Evolutionary conservation across 768 basidiomycete genomes (phyloP).

Genomic region (Strobilomyces echinocephalus): DNA sequence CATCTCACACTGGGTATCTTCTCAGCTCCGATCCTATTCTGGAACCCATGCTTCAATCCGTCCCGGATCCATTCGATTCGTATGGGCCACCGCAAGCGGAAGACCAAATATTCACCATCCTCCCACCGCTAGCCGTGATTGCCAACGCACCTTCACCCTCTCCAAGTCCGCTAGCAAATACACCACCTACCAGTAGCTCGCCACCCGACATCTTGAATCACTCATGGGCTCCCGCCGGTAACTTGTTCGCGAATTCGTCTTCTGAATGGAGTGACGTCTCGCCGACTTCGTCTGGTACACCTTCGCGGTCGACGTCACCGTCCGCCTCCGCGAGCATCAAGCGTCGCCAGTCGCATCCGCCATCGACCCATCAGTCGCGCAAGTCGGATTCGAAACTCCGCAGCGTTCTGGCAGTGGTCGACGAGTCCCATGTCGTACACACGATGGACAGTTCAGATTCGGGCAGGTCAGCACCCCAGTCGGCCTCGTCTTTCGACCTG

Average conservation of each 20-base stretch:
- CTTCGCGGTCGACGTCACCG: constrained; percentile 52
- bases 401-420: constrained; percentile 66
- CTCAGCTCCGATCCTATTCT: constrained; percentile 79
- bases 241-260: constrained; percentile 45
- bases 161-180: constrained; percentile 53
- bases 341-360: constrained; percentile 53
- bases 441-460: constrained; percentile 23
- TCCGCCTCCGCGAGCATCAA: constrained; percentile 33
- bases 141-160: constrained; percentile 60
- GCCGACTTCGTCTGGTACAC: constrained; percentile 34
- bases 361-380: constrained; percentile 38
- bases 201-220: constrained; percentile 32
- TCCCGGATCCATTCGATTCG: constrained; percentile 91
- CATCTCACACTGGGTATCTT: constrained; percentile 11
- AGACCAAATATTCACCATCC: constrained; percentile 89
- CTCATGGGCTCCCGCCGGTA: constrained; percentile 50
- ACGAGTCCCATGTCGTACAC: constrained; percentile 48
- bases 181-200: constrained; percentile 34
- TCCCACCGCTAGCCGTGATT: constrained; percentile 77
- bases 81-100: constrained; percentile 86
- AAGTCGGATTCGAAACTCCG: constrained; percentile 67
- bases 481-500: constrained; percentile 27
- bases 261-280: constrained; percentile 52
- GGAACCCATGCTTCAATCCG: constrained; percentile 83
- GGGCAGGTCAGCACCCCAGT: constrained; percentile 16